Evolutionary conservation across 2,329 filamentous ascomycete species (phyloP).

Genomic region (Xylaria hypoxylon): DNA sequence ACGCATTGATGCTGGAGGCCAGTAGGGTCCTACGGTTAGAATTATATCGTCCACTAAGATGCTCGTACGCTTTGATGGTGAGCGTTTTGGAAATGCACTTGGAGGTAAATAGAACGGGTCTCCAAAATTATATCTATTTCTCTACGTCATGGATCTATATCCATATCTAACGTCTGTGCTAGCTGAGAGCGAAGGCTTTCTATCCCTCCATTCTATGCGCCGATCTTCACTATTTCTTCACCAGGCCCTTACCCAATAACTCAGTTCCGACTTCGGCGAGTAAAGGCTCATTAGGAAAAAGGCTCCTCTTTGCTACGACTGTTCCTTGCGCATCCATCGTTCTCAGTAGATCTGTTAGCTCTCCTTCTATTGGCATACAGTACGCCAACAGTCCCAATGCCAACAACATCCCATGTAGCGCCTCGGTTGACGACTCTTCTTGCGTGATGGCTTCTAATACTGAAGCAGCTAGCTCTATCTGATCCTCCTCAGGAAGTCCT

Average conservation of each 20-base stretch:
- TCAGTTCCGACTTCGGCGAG: conserved; percentile 66
- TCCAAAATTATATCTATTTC: neutral
- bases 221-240: conserved; percentile 43
- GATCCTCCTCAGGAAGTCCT: conserved; percentile 73
- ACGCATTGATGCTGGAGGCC: neutral
- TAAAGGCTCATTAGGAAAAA: conserved; percentile 68
- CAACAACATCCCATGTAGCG: conserved; percentile 79
- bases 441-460: conserved; percentile 77
- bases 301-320: conserved; percentile 67
- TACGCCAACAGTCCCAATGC: conserved; percentile 83
- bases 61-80: neutral
- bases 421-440: conserved; percentile 73
- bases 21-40: neutral
- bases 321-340: conserved; percentile 79
- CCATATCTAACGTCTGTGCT: neutral
- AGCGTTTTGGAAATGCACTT: neutral
- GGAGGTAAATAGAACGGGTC: no score
- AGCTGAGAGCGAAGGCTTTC: neutral
- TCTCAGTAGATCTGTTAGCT: conserved; percentile 81
- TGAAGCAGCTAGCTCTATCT: conserved; percentile 85
- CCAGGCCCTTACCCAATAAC: conserved; percentile 63
- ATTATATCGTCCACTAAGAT: neutral
- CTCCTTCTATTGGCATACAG: conserved; percentile 74
- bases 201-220: neutral
- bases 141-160: neutral